Conservation (phyloP, 257 asterid genomes). For the Solanum chilense region DNA sequence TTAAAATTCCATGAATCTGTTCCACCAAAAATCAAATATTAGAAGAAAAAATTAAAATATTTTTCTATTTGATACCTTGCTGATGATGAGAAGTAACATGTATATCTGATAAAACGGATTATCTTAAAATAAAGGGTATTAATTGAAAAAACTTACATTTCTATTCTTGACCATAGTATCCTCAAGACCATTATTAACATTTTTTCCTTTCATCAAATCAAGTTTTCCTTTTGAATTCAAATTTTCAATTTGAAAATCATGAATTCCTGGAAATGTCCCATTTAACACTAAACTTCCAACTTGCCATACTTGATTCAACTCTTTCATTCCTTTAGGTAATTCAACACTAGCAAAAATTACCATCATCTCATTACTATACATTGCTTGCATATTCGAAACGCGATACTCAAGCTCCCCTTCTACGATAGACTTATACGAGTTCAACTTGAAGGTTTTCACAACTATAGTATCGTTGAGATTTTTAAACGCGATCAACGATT, state of each 20-base stretch:
- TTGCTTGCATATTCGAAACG: conserved; percentile 15
- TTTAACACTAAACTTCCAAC: conserved; percentile 30
- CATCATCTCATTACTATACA: conserved; percentile 19
- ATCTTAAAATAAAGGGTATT: not conserved
- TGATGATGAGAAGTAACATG: not conserved
- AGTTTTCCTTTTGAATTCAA: conserved; percentile 29
- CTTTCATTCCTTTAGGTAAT: conserved; percentile 31
- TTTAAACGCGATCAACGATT: conserved; percentile 43
- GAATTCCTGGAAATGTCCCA: conserved; percentile 39
- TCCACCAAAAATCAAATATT: not conserved
- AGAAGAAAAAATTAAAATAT: not conserved
- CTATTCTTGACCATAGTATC: conserved; percentile 37
- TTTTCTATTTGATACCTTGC: not conserved
- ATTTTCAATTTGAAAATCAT: conserved; percentile 30
- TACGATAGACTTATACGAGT: conserved; percentile 23
- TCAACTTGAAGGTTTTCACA: conserved; percentile 39
- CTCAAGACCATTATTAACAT: conserved; percentile 6
- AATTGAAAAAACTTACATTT: conserved; percentile 40
- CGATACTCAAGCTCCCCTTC: not conserved
- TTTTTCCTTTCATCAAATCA: conserved; percentile 43
- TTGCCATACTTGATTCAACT: conserved; percentile 64
- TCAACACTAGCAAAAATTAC: conserved; percentile 45
- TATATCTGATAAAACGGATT: not conserved
- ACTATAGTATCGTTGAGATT: conserved; percentile 25
- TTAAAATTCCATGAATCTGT: conserved; percentile 85